A percentile compares a stretch with the other conserved stretches of the same genome.
These are phyloP conservation scores for Lepidium aucheri DNA, from an alignment of 345 rosid species.

Conservation along the genomic window DNA sequence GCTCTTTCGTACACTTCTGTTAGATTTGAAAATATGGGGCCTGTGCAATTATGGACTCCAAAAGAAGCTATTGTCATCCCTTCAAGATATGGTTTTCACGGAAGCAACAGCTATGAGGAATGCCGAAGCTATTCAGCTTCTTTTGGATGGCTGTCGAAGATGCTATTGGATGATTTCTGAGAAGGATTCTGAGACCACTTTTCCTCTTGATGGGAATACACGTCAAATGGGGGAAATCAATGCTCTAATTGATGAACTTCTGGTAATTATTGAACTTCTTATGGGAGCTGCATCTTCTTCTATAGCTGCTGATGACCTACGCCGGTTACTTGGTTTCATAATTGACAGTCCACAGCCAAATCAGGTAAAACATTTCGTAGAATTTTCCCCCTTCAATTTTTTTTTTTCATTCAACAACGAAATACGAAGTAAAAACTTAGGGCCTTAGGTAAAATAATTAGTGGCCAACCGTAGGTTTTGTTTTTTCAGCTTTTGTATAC, in stretches of 20 bases:
- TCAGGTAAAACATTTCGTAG: slow-evolving; percentile 49
- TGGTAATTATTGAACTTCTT: slow-evolving; percentile 94
- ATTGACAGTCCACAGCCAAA: slow-evolving; percentile 97
- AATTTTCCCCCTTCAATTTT: background rate
- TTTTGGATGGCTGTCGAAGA: slow-evolving; percentile 98
- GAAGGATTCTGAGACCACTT: slow-evolving; percentile 66
- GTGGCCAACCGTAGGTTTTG: background rate
- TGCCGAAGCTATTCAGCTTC: slow-evolving; percentile 97
- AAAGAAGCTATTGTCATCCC: slow-evolving; percentile 88
- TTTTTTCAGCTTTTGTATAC: background rate
- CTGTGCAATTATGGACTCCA: slow-evolving; percentile 95
- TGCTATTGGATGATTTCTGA: slow-evolving; percentile 92
- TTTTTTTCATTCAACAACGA: slow-evolving; percentile 31
- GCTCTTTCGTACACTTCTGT: slow-evolving; percentile 76
- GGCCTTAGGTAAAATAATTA: background rate
- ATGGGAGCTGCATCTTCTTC: slow-evolving; percentile 84
- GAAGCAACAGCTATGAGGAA: slow-evolving; percentile 86
- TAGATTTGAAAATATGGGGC: slow-evolving; percentile 95
- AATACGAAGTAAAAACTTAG: slow-evolving; percentile 32
- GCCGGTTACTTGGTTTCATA: slow-evolving; percentile 82
- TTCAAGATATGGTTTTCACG: slow-evolving; percentile 99
- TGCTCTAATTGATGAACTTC: slow-evolving; percentile 96
- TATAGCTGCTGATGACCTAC: slow-evolving; percentile 67
- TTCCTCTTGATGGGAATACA: slow-evolving; percentile 44
- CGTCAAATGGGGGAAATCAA: slow-evolving; percentile 93